Base-by-base conservation (phyloP, 371 early-diverging fungal genomes). In the Syncephalastrum racemosum region DNA sequence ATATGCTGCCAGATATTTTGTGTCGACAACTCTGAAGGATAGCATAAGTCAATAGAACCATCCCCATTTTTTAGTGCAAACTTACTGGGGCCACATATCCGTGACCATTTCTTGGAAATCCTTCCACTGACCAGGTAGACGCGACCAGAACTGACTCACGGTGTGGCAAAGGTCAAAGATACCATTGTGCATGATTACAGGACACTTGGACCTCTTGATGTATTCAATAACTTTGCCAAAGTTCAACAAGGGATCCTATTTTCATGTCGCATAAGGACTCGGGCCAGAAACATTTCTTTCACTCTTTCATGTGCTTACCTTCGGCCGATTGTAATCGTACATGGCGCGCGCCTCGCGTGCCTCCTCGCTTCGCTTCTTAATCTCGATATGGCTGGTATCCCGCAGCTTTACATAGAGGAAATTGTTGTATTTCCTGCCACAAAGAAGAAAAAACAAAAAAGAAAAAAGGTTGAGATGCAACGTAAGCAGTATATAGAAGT, bases 151-250 rank as follows among this genome's bases (percentile, higher is more conserved):
- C 56, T 90, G 87, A n/a, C 88, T 79, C 23, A 82, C 68, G 0
- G 88, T 86, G 46, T 92, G 92, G 44, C 83, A 79, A 15, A 93
- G 61, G 68, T 95, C 95, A 40, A 89, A 78, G 19, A 84, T 71
- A 66, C 89, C 81, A 65, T 95, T 95, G 63, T 95, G 95, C 10
- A 90, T 91, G 10, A 92, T 75, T 1, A 95, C 79, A 1, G 92
- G 93, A 43, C 90, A 90, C 22, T 81, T 68, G 12, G 84, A 73
- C 8, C 70, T 66, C 25, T 81, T 74, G 20, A 95, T 79, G n/a
- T 76, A 52, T 36, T 95, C 92, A 49, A 95, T 88, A 7, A 95
- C 81, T 15, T 65, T 72, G 24, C 91, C 78, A 60, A 95, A 92
- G 16, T 94, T 93, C 15, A 85, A 10, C 0, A 31, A 12, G 12